A percentile compares a stretch with the other conserved stretches of the same genome.
phyloP scores from a whole-genome alignment of 2,329 filamentous ascomycete genomes.

The Fusarium solani-melongenae region DNA sequence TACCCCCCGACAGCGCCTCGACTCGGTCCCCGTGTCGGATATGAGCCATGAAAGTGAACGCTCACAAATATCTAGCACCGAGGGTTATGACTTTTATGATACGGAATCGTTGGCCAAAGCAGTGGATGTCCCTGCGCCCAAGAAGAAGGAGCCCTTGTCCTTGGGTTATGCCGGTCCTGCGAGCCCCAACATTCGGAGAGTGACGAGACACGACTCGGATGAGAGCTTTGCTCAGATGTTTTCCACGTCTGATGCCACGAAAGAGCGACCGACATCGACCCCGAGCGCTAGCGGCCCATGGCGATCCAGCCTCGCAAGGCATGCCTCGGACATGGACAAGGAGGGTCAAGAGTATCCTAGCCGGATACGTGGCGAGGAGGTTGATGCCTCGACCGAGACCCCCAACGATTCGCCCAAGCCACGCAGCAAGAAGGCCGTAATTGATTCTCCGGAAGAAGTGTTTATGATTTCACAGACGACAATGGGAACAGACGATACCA shows the following conservation, averaged over 20 bases:
- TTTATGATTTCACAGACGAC: slow-evolving; percentile 62
- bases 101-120: slow-evolving; percentile 63
- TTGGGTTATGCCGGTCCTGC: slow-evolving; percentile 45
- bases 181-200: slow-evolving; percentile 41
- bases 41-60: slow-evolving; percentile 60
- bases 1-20: slow-evolving; percentile 57
- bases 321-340: slow-evolving; percentile 42
- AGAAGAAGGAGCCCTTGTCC: slow-evolving; percentile 52
- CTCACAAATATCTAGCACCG: slow-evolving; percentile 63
- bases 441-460: slow-evolving; percentile 52
- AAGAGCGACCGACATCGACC: slow-evolving; percentile 23
- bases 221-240: slow-evolving; percentile 70
- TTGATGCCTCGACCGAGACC: slow-evolving; percentile 39
- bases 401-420: slow-evolving; percentile 13
- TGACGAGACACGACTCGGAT: slow-evolving; percentile 64
- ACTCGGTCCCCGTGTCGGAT: slow-evolving; percentile 64
- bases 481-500: slow-evolving; percentile 48
- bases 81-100: slow-evolving; percentile 75
- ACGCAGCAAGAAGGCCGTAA: neutral
- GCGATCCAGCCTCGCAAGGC: slow-evolving; percentile 44
- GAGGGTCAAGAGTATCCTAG: slow-evolving; percentile 56
- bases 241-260: slow-evolving; percentile 64
- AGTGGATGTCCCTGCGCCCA: slow-evolving; percentile 63
- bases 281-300: slow-evolving; percentile 31
- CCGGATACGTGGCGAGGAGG: slow-evolving; percentile 56